Evolutionary conservation across 139 green algal species (phyloP).

Genomic region (Prasinococcaceae sp.): DNA sequence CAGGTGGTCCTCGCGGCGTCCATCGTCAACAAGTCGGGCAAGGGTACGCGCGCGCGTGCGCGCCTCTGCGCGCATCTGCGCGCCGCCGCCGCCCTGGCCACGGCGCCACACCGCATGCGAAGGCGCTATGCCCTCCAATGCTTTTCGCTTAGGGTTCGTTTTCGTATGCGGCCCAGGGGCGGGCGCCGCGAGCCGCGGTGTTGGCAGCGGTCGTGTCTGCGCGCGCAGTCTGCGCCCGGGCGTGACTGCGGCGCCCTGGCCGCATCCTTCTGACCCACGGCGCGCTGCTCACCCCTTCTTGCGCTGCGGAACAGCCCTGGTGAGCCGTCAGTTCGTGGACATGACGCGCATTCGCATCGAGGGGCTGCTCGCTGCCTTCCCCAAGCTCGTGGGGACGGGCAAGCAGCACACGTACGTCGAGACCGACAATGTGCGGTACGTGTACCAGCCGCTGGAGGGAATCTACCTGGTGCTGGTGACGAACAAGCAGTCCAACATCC

Average conservation of each 20-base stretch:
- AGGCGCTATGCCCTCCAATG: neutral
- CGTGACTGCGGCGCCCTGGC: no score
- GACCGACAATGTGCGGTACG: constrained; percentile 96
- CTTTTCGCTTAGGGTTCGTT: neutral
- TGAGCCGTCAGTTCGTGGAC: constrained; percentile 93
- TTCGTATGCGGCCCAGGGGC: neutral
- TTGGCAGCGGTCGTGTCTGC: neutral
- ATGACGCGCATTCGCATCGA: constrained; percentile 97
- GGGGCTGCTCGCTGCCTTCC: constrained; percentile 92
- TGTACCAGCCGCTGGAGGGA: constrained; percentile 95
- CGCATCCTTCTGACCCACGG: no score
- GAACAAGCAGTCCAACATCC: constrained; percentile 95
- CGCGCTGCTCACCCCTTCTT: no score
- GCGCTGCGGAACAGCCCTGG: constrained; percentile 57
- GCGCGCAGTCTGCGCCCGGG: neutral
- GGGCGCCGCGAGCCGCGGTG: neutral
- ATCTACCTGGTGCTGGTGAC: constrained; percentile 96
- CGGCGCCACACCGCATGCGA: neutral
- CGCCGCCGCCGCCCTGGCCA: neutral
- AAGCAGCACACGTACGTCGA: constrained; percentile 99
- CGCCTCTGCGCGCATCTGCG: neutral
- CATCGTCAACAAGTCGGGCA: constrained; percentile 79
- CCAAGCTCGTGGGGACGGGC: constrained; percentile 84
- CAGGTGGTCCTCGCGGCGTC: constrained; percentile 76
- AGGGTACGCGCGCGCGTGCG: constrained; percentile 41